Base-by-base conservation (phyloP, 306 rosid genomes). In the Cyamopsis tetragonoloba region DNA sequence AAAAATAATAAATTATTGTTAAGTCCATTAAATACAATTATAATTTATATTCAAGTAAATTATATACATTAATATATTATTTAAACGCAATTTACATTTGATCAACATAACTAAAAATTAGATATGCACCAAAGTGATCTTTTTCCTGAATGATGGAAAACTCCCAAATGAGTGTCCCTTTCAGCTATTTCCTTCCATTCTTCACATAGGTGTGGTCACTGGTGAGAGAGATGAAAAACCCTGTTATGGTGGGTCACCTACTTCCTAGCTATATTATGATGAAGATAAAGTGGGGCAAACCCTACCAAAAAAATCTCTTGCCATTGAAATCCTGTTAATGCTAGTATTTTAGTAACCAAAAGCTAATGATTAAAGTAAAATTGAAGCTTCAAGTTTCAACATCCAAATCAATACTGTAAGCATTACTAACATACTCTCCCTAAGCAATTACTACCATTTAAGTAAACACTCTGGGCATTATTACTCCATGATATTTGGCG, bases 191-290 rank as follows among this genome's bases (percentile, higher is more conserved):
- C 60, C 62, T 55, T 47, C 53, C 49, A 35, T 62, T 67, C 56
- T 24, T 28, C 28, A 23, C 59, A 6, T 2, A 3, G 59, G 19
- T 62, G 14, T 42, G 35, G 37, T 37, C 54, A 61, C 5, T 78
- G 68, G 81, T 78, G 83, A 65, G 60, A 76, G 59, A 76, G 73
- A 70, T 81, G 78, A 65, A 64, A 68, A 73, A 63, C 73, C 58
- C 72, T 46, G 68, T 39, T 62, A 37, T 71, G 78, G 83, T 77
- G 84, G 91, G 85, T 74, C 86, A 82, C 79, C 85, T 73, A 73
- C 80, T 71, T 12, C 72, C 32, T 24, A 28, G 32, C 32, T 28
- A 74, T 41, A 50, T 47, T 67, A 74, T 70, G 20, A 44, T 32
- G 46, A 78, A 73, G 77, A 78, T 70, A 74, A 71, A 72, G 81